These are phyloP conservation scores for Acaromyces ingoldii DNA, from an alignment of 1,284 basidiomycete species.

Conservation along the genomic window DNA sequence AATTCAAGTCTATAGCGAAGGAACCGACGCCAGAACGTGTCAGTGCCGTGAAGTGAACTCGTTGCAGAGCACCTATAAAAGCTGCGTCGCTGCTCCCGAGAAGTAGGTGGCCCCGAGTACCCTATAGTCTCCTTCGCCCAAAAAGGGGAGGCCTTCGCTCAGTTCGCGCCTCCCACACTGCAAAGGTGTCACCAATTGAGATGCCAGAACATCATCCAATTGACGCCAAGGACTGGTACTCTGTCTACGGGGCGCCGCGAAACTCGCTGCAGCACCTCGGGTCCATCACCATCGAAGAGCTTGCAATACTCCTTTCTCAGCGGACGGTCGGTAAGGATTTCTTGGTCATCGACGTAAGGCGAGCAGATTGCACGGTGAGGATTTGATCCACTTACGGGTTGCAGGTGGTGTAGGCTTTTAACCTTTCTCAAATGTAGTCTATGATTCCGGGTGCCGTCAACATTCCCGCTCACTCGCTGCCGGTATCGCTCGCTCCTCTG, in stretches of 20 bases:
- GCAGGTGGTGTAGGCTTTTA: background rate
- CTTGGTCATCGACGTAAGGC: conserved; percentile 32
- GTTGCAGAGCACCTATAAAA: too few species aligned
- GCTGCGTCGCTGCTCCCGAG: too few species aligned
- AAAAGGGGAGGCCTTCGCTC: background rate
- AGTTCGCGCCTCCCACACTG: background rate
- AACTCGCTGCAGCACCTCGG: background rate
- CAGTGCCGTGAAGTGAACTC: background rate
- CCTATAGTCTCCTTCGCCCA: background rate
- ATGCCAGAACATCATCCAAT: conserved; percentile 8
- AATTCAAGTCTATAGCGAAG: too few species aligned
- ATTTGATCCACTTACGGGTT: background rate
- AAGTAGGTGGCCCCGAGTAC: too few species aligned
- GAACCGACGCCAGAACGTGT: background rate
- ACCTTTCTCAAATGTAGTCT: conserved; percentile 9
- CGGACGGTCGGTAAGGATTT: conserved; percentile 22
- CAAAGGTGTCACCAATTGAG: background rate
- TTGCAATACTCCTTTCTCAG: background rate
- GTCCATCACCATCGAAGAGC: conserved; percentile 7
- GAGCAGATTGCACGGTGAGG: conserved; percentile 33
- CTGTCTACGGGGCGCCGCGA: conserved; percentile 1
- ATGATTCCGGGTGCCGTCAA: conserved; percentile 51
- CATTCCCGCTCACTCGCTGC: conserved; percentile 51
- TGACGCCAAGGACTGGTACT: conserved; percentile 2
- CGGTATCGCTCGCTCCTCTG: conserved; percentile 41